Base-by-base conservation (phyloP, 371 early-diverging fungal genomes). In the Dinochytrium kinnereticum region DNA sequence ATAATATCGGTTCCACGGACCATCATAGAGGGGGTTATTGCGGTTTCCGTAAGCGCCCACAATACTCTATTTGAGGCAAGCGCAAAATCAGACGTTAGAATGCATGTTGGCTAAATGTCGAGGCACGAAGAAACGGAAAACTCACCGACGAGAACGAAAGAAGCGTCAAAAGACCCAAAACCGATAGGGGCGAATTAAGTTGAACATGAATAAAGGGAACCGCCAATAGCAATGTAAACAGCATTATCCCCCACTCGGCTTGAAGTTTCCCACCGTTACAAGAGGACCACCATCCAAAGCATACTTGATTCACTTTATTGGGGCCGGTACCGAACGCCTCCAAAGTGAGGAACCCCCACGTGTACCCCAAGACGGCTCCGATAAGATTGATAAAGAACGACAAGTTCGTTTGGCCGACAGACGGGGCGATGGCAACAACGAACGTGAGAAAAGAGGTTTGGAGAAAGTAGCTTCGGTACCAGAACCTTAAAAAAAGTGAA, bases 371-470 rank as follows among this genome's bases (percentile, higher is more conserved):
- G 19, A 70, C 49, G 15, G 78, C 33, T 3, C 71, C 66, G 30
- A 67, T 28, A 24, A 77, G 51, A 30, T 77, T 74, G 17, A 67
- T 64, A 1, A 74, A 55, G 26, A 70, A 71, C 15, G 65, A n/a
- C 3, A 70, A 7, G 33, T 34, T 36, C 21, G 74, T 71, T 71
- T 74, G 78, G 13, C 78, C 78, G 39, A 74, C 5, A 3, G 74
- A 74, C 1, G 78, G 74, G 15, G 68, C 66, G 39, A 77, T 39
- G 24, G 74, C 73, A 21, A 74, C 71, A 1, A 77, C 19, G 7
- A 77, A 33, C 7, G 71, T 67, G 26, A 73, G 50, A 33, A 74
- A 68, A 0, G 74, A 36, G 24, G 39, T 50, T 19, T 30, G 21
- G 51, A 77, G 33, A 65, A 49, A 66, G 70, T 71, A 77, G 19